Base-by-base conservation (phyloP, 441 rosid genomes). In the Oxalis stricta region DNA sequence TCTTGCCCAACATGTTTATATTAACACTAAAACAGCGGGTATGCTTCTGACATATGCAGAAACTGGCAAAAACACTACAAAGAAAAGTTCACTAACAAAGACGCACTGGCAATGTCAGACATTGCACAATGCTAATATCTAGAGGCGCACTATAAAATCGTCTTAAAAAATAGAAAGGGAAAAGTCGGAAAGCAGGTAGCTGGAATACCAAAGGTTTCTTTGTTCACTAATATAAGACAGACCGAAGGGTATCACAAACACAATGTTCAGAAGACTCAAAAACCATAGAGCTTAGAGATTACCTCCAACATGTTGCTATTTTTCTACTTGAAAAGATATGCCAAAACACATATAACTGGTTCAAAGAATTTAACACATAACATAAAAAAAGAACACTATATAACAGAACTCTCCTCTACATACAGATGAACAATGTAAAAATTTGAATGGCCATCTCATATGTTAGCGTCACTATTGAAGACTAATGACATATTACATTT, bases 11-110 rank as follows among this genome's bases (percentile, higher is more conserved):
- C 48, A 68, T 54, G 71, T 64, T n/a, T 61, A 68, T 52, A 63
- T 38, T 50, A 62, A 60, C 73, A 68, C 75, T 73, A 71, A 69
- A 76, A 77, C 66, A 56, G 78, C 72, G 70, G 50, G 73, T 69
- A 70, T 72, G 56, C 42, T 72, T 84, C 84, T 76, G 86, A 69
- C 55, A 63, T 42, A 65, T 62, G 59, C 59, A 63, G 70, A 77
- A 67, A 89, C 70, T 39, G 69, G 64, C 55, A 70, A 71, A 52
- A 60, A 71, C 62, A 54, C 74, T 62, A 73, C 42, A 53, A 55
- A 68, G 54, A 59, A 46, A n/a, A 39, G 57, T 69, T 46, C 68
- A 66, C 72, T 61, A 64, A 29, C 23, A 38, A 31, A 16, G 40
- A 53, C 45, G 51, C 48, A 46, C 53, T 61, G n/a, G 41, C 41